Evolutionary conservation across 305 asterid genomes (phyloP).

Genomic region (Stenogyne calaminthoides): DNA sequence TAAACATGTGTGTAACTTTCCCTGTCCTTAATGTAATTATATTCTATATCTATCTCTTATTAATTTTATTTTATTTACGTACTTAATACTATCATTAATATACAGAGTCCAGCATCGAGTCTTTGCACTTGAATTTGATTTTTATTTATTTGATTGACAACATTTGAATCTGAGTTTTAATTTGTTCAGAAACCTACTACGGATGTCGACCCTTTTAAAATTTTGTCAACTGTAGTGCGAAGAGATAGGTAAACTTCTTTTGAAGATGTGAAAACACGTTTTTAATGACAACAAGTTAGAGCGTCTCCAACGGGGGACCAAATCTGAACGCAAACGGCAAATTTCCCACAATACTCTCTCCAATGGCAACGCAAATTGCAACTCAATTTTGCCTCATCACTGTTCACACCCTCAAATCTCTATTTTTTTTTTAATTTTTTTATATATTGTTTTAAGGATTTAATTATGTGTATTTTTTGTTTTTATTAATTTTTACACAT

Average conservation of each 20-base stretch:
- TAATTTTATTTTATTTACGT: not conserved
- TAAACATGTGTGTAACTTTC: not conserved
- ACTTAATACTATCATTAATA: not conserved
- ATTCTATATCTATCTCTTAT: not conserved
- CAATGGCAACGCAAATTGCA: no score
- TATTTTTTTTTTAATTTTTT: no score
- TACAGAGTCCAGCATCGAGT: not conserved
- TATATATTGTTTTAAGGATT: no score
- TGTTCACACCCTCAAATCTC: no score
- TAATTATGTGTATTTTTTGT: no score
- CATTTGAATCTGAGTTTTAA: slow-evolving; percentile 4
- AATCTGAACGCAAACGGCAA: no score
- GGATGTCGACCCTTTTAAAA: slow-evolving; percentile 22
- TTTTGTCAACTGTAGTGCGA: not conserved
- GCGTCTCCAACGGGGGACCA: no score
- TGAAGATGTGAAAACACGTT: slow-evolving; percentile 18
- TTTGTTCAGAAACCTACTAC: not conserved
- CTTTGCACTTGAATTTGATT: not conserved
- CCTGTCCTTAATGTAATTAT: not conserved
- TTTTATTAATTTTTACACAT: no score
- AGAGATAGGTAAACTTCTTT: not conserved
- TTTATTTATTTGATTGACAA: not conserved
- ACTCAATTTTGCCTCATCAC: no score
- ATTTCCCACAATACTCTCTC: no score
- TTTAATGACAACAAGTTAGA: not conserved